Conservation (phyloP, 164 flowering plant genomes). For the Euptelea pleiosperma region DNA sequence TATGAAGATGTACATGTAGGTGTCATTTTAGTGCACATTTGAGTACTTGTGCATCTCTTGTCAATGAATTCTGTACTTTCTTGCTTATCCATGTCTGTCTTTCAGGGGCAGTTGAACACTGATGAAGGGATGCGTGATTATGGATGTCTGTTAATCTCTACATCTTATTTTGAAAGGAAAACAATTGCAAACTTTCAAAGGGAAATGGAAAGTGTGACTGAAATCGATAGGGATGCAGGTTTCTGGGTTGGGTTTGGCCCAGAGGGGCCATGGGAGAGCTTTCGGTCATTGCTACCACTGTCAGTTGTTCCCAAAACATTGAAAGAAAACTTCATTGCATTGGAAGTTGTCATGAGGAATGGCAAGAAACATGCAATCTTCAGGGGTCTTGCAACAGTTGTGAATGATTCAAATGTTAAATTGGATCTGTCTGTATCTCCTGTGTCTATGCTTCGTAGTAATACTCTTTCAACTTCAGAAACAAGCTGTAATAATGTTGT, state of each 20-base stretch:
- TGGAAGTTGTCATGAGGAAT: conserved; percentile 78
- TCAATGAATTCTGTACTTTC: conserved; percentile 1
- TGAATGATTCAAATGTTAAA: conserved; percentile 74
- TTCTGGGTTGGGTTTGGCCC: conserved; percentile 70
- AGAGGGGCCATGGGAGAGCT: conserved; percentile 76
- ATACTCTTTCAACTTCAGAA: conserved; percentile 21
- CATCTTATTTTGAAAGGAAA: conserved; percentile 77
- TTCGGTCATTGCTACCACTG: conserved; percentile 75
- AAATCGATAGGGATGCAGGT: conserved; percentile 56
- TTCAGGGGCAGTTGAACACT: conserved; percentile 48
- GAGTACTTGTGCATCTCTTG: background rate
- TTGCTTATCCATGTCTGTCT: conserved; percentile 12
- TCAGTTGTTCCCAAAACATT: conserved; percentile 71
- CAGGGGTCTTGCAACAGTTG: conserved; percentile 72
- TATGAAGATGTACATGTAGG: background rate
- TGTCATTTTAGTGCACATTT: conserved; percentile 4
- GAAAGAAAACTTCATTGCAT: conserved; percentile 53
- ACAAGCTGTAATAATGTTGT: conserved; percentile 18
- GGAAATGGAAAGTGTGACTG: conserved; percentile 31
- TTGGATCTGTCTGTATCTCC: conserved; percentile 58
- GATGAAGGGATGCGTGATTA: conserved; percentile 29
- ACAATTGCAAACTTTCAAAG: conserved; percentile 40
- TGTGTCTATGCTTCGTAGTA: conserved; percentile 28
- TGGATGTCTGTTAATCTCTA: conserved; percentile 60
- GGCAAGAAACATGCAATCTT: conserved; percentile 90